Conservation (phyloP, 2,329 filamentous ascomycete species). For the Fusarium coicis region DNA sequence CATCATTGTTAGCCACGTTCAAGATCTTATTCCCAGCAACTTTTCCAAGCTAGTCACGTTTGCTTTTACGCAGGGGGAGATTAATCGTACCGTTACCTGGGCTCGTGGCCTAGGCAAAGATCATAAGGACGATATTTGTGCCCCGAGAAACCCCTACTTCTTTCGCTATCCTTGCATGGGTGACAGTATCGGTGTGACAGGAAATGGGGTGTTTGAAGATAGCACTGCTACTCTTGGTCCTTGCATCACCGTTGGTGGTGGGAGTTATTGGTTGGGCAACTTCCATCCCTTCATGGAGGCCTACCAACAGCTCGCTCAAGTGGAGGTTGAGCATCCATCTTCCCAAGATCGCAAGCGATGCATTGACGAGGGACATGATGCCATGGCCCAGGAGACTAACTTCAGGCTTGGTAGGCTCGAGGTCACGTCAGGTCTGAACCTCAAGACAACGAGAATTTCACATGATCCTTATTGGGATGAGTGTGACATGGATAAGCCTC, state of each 20-base stretch:
- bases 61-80: constrained; percentile 51
- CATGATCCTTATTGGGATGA: constrained; percentile 60
- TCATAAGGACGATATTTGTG: constrained; percentile 55
- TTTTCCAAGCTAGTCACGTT: constrained; percentile 49
- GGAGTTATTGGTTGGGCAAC: constrained; percentile 55
- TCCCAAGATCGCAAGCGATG: constrained; percentile 53
- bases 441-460: constrained; percentile 56
- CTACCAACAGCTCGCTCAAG: constrained; percentile 41
- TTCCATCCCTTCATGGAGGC: constrained; percentile 57
- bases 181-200: constrained; percentile 55
- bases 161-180: constrained; percentile 58
- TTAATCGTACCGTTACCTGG: constrained; percentile 52
- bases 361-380: constrained; percentile 51
- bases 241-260: constrained; percentile 51
- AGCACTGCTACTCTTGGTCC: constrained; percentile 57
- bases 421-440: constrained; percentile 55
- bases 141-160: constrained; percentile 55
- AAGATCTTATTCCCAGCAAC: constrained; percentile 53
- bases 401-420: constrained; percentile 52
- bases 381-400: constrained; percentile 42
- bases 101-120: constrained; percentile 52
- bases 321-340: constrained; percentile 55
- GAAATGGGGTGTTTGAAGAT: constrained; percentile 46
- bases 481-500: constrained; percentile 51
- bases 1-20: constrained; percentile 53